A percentile compares a stretch with the other conserved stretches of the same genome.
These are phyloP conservation scores for Geotrichum aggregatum DNA, from an alignment of 1,139 yeast species.

Conservation along the genomic window DNA sequence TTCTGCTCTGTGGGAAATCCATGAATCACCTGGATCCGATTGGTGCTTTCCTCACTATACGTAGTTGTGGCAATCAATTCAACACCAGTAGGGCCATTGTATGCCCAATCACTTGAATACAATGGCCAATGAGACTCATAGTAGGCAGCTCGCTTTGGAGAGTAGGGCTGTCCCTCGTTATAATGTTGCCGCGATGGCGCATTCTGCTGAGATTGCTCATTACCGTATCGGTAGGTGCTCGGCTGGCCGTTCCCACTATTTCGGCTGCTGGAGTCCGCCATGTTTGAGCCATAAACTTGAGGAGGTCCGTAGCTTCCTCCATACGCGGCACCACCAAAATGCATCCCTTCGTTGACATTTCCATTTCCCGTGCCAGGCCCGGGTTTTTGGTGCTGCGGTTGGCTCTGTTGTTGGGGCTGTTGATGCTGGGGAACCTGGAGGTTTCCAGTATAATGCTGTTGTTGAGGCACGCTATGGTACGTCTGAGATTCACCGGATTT, in stretches of 20 bases:
- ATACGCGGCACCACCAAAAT: neutral
- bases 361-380: conserved; percentile 1
- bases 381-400: neutral
- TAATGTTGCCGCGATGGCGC: conserved; percentile 3
- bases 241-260: neutral
- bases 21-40: conserved; percentile 29
- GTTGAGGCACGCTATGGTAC: neutral
- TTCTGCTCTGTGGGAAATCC: conserved; percentile 29
- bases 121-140: conserved; percentile 61
- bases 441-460: conserved; percentile 1
- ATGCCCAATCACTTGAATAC: conserved; percentile 66
- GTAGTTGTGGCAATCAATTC: conserved; percentile 64
- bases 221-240: conserved; percentile 1
- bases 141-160: conserved; percentile 45
- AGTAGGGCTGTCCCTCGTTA: conserved; percentile 1
- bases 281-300: conserved; percentile 2
- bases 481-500: conserved; percentile 6
- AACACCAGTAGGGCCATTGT: conserved; percentile 38
- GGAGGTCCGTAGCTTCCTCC: conserved; percentile 6
- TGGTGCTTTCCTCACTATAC: conserved; percentile 56
- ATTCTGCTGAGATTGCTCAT: conserved; percentile 5
- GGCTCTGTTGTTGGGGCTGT: conserved; percentile 1
- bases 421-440: conserved; percentile 9
- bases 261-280: neutral
- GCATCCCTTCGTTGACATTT: neutral